Conservation (phyloP, 129 eudicot genomes). For the Pulicaria dysenterica region DNA sequence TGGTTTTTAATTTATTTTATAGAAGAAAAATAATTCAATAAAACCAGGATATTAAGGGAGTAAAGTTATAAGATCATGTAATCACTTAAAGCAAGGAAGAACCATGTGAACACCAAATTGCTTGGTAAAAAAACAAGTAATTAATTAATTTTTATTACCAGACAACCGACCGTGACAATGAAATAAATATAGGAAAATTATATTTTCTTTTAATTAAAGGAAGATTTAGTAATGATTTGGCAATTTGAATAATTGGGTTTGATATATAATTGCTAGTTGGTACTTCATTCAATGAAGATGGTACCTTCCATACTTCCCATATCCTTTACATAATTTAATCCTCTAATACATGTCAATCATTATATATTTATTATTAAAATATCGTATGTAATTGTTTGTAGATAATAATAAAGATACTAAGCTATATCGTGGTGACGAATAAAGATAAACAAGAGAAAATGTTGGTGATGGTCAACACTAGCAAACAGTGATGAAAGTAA, state of each 20-base stretch:
- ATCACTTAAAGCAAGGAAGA: constrained; percentile 17
- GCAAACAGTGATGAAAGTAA: too few relatives aligned
- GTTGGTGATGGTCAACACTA: too few relatives aligned
- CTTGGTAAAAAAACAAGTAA: constrained; percentile 31
- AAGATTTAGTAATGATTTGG: constrained; percentile 19
- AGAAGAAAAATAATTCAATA: too few relatives aligned
- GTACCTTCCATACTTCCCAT: constrained; percentile 40
- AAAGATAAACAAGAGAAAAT: not conserved
- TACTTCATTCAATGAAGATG: constrained; percentile 32
- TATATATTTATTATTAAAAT: constrained; percentile 3
- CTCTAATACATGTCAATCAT: constrained; percentile 26
- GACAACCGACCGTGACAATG: constrained; percentile 20
- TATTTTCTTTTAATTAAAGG: not conserved
- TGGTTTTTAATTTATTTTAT: too few relatives aligned
- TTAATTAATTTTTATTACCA: constrained; percentile 6
- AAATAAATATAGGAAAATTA: not conserved
- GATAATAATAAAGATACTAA: not conserved
- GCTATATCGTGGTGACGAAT: not conserved
- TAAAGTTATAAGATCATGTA: constrained; percentile 17
- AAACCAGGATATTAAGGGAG: too few relatives aligned
- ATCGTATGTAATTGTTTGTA: not conserved
- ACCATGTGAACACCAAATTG: constrained; percentile 36
- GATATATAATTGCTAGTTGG: constrained; percentile 25
- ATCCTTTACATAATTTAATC: constrained; percentile 22
- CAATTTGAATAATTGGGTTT: constrained; percentile 31